Evolutionary conservation across 345 rosid genomes (phyloP), one percentile per base, ranked within the genome.

Genomic region (Brassica cretica): DNA sequence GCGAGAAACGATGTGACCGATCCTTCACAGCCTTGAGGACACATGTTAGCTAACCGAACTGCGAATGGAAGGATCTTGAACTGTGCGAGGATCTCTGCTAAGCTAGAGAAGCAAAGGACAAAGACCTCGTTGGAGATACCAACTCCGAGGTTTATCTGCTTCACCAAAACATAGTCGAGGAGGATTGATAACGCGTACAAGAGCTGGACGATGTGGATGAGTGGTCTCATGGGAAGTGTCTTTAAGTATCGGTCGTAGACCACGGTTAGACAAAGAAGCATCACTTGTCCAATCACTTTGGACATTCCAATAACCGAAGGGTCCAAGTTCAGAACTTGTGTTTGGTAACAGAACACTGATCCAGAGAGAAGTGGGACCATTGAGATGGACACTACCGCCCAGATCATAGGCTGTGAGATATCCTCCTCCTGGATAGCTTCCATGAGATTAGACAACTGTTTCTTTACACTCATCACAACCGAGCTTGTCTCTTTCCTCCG

Each of bases 1-100:
- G 97, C 96, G 49, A 91, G 71, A 80, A 93, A 91, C 21, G 98
- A 91, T 27, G 89, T 90, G n/a, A 93, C 82, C 15, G 98, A 93
- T 76, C 97, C 98, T 86, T 90, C 97, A 67, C 89, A 93, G 1
- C 98, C 97, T 72, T 63, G 83, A 0, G 97, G 98, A 70, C 98
- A 91, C 80, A 89, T 76, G 75, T 82, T 89, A 1, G 85, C 97
- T 59, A 91, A 74, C 33, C 89, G 66, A 25, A 89, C 88, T 11
- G 86, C 82, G 66, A 91, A 94, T 0, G 98, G 97, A 53, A 94
- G 92, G 56, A 90, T 82, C 87, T 90, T 92, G 53, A 94, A 94
- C 73, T 94, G 98, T 3, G 94, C 93, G 0, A 89, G 74, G 27
- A 84, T 78, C 73, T 94, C 98, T 1, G 97, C 94, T 65, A 94